These are phyloP conservation scores for Kalaharituber pfeilii DNA, from an alignment of 2,329 filamentous ascomycete species.

Conservation along the genomic window DNA sequence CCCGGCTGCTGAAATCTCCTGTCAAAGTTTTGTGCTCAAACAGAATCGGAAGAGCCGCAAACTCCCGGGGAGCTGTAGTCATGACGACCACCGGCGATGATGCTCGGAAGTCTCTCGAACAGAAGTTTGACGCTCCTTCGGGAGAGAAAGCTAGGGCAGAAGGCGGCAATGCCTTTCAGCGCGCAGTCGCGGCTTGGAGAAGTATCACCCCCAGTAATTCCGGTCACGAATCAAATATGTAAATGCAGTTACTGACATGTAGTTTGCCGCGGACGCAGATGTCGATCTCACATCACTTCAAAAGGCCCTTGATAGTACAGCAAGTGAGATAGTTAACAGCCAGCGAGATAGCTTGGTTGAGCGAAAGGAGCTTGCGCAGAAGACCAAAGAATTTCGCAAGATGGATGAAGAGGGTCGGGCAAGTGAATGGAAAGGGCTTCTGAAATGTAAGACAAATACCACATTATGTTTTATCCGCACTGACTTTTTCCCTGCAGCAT, in stretches of 20 bases:
- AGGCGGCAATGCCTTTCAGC: conserved; percentile 70
- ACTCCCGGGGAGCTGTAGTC: background rate
- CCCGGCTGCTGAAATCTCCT: too few species aligned
- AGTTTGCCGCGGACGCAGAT: conserved; percentile 34
- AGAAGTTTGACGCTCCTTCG: background rate
- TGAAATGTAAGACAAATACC: conserved; percentile 54
- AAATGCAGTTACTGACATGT: background rate
- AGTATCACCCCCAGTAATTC: conserved; percentile 37
- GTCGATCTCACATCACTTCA: conserved; percentile 76
- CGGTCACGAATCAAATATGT: conserved; percentile 1
- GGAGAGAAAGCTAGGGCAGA: conserved; percentile 20
- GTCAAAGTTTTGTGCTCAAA: too few species aligned
- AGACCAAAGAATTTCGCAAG: conserved; percentile 95
- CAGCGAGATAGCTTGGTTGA: conserved; percentile 93
- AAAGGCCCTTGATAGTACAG: conserved; percentile 72
- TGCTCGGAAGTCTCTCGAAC: background rate
- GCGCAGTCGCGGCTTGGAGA: conserved; percentile 88
- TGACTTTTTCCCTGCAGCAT: conserved; percentile 39
- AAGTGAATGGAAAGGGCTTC: conserved; percentile 66
- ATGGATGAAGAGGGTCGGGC: conserved; percentile 78
- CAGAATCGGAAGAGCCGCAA: too few species aligned
- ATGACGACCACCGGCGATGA: background rate
- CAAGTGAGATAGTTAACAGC: conserved; percentile 85
- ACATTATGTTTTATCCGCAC: too few species aligned
- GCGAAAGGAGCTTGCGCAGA: conserved; percentile 92